These are phyloP conservation scores for Avicennia marina DNA, from an alignment of 257 asterid genomes.

Conservation along the genomic window DNA sequence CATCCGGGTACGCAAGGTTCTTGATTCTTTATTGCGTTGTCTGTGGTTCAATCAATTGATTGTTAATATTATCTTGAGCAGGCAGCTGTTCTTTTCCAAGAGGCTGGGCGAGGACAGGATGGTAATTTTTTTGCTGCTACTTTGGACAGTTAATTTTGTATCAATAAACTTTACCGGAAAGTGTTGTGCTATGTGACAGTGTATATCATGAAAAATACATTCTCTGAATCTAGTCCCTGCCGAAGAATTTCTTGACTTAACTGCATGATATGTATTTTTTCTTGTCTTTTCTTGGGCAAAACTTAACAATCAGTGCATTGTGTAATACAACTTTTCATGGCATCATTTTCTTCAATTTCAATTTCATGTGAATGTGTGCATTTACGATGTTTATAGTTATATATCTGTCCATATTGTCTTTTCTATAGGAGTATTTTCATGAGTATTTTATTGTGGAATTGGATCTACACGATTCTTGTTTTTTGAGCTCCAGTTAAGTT, in stretches of 20 bases:
- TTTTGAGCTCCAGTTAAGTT: not conserved
- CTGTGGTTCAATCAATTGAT: constrained; percentile 4
- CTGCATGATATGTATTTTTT: too few relatives aligned
- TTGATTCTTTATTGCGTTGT: not conserved
- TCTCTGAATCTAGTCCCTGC: not conserved
- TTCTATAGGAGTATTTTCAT: too few relatives aligned
- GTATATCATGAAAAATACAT: not conserved
- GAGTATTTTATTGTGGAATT: too few relatives aligned
- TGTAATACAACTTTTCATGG: too few relatives aligned
- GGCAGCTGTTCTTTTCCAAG: constrained; percentile 92
- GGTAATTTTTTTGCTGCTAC: constrained; percentile 36
- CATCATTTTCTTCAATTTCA: too few relatives aligned
- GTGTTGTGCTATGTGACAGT: not conserved
- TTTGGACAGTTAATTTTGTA: not conserved
- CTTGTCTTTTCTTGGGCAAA: too few relatives aligned
- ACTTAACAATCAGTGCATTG: too few relatives aligned
- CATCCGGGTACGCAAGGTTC: constrained; percentile 46
- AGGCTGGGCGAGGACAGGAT: constrained; percentile 41
- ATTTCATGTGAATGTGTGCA: too few relatives aligned
- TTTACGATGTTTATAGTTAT: too few relatives aligned
- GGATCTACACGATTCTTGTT: not conserved
- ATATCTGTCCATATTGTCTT: too few relatives aligned
- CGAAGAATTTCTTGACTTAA: too few relatives aligned
- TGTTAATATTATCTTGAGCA: constrained; percentile 26
- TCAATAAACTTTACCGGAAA: not conserved